phyloP scores from a whole-genome alignment of 345 rosid species.

The Populus davidiana region DNA sequence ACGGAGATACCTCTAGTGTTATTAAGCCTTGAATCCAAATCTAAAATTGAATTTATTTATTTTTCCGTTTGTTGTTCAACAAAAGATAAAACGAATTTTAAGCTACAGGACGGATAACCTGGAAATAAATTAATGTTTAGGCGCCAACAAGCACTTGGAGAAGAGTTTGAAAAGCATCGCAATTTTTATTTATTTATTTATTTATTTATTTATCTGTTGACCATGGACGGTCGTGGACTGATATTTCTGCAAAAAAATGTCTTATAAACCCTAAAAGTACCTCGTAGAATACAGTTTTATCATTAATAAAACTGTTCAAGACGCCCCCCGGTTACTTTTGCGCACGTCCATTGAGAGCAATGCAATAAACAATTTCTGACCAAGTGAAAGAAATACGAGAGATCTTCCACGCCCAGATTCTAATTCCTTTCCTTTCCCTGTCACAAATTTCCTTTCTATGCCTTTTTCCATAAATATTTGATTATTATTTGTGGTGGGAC shows the following conservation, averaged over 20 bases:
- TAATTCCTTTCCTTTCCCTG: conserved; percentile 9
- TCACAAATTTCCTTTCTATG: conserved; percentile 22
- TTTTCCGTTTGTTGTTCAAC: too few species aligned
- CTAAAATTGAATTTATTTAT: too few species aligned
- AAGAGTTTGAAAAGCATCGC: not conserved
- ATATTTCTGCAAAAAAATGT: not conserved
- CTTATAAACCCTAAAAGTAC: not conserved
- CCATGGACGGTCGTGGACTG: not conserved
- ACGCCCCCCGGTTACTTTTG: not conserved
- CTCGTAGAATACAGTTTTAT: not conserved
- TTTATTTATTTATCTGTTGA: not conserved
- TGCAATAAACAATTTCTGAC: not conserved
- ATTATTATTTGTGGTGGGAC: conserved; percentile 7
- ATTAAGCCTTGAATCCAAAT: too few species aligned
- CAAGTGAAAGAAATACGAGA: not conserved
- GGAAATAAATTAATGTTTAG: not conserved
- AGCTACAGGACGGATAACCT: too few species aligned
- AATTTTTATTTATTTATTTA: not conserved
- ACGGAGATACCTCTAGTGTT: too few species aligned
- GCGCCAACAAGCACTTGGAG: not conserved
- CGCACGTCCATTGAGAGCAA: not conserved
- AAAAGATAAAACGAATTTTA: too few species aligned
- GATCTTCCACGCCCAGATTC: conserved; percentile 19
- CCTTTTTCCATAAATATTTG: conserved; percentile 12
- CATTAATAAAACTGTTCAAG: not conserved